These are phyloP conservation scores for Rosa rugosa DNA, from an alignment of 306 rosid species.

Conservation along the genomic window DNA sequence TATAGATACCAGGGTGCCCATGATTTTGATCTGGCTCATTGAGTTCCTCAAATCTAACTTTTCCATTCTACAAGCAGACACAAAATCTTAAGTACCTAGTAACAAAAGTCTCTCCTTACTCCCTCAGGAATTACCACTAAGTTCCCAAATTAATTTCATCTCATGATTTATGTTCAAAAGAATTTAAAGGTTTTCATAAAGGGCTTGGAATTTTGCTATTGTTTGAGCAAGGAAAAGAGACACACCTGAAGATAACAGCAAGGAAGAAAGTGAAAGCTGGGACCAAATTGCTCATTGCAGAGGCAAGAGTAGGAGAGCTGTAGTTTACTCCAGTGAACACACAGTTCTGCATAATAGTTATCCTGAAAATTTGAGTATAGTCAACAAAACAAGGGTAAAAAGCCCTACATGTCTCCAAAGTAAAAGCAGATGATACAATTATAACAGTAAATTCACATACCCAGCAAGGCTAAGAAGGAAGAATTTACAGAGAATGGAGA, in stretches of 20 bases:
- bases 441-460: slow-evolving; percentile 17
- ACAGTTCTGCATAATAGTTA: slow-evolving; percentile 41
- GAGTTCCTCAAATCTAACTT: slow-evolving; percentile 26
- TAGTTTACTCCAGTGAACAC: slow-evolving; percentile 36
- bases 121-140: neutral
- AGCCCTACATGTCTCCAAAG: neutral
- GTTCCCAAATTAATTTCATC: neutral
- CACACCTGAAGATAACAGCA: slow-evolving; percentile 44
- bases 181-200: neutral
- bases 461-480: slow-evolving; percentile 48
- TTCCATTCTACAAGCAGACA: slow-evolving; percentile 43
- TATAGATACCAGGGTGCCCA: slow-evolving; percentile 47
- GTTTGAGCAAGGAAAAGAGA: neutral
- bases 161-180: neutral
- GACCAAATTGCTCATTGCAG: slow-evolving; percentile 43
- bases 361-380: slow-evolving; percentile 4
- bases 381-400: neutral
- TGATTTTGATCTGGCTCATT: slow-evolving; percentile 39
- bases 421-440: neutral
- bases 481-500: slow-evolving; percentile 41
- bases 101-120: neutral
- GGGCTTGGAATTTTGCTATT: neutral
- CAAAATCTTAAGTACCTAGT: neutral
- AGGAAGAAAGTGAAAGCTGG: slow-evolving; percentile 51
- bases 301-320: slow-evolving; percentile 53